phyloP scores from a whole-genome alignment of 352 stramenopile species.

The Pythium rhizo-oryzae region DNA sequence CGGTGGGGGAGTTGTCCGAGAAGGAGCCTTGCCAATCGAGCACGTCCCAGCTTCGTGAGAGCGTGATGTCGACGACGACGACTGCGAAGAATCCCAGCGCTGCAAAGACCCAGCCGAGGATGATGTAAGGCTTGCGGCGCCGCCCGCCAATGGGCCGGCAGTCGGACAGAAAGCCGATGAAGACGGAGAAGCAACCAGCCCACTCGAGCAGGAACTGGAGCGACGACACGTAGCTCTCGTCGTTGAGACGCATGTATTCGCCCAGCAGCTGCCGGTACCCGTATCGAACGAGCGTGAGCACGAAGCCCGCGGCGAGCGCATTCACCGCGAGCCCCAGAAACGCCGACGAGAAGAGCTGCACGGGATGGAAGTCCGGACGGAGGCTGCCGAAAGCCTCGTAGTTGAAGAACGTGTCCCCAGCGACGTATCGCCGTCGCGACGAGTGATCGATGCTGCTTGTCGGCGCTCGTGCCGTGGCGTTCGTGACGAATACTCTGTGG shows the following conservation, averaged over 20 bases:
- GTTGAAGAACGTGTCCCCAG: constrained; percentile 70
- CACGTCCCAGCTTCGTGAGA: not conserved
- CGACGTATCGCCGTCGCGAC: constrained; percentile 24
- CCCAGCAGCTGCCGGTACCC: constrained; percentile 51
- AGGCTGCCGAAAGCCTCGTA: constrained; percentile 61
- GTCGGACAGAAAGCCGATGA: constrained; percentile 89
- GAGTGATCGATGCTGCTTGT: not conserved
- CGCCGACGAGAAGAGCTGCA: constrained; percentile 38
- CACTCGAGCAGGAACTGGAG: constrained; percentile 67
- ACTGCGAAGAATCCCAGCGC: constrained; percentile 26
- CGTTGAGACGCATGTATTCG: constrained; percentile 36
- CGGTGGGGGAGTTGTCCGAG: not conserved
- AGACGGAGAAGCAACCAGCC: constrained; percentile 68
- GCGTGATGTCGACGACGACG: constrained; percentile 27
- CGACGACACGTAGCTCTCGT: constrained; percentile 34
- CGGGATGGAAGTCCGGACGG: constrained; percentile 40
- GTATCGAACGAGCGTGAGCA: constrained; percentile 36
- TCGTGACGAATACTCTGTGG: not conserved
- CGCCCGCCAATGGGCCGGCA: constrained; percentile 78
- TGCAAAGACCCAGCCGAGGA: constrained; percentile 60
- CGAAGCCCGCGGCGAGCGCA: constrained; percentile 34
- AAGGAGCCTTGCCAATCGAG: constrained; percentile 11
- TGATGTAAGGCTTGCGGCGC: constrained; percentile 86
- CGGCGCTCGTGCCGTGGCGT: not conserved
- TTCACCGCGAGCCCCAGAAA: constrained; percentile 49